Conservation (phyloP, 2,329 filamentous ascomycete species). For the Sclerotiophoma versabilis region DNA sequence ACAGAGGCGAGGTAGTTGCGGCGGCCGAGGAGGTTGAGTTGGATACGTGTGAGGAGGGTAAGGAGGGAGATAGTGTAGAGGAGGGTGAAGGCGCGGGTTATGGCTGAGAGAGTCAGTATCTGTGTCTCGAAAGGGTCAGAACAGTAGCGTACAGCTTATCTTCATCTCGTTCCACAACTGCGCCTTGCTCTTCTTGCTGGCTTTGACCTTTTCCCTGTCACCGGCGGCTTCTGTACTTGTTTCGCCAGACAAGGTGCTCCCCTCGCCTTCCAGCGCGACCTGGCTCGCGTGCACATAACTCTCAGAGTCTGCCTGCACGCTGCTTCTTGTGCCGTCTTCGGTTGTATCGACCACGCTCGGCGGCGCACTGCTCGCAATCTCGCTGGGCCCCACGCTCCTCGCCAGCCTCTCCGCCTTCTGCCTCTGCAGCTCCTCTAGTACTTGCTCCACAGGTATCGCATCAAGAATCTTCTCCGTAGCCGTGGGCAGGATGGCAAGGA, state of each 20-base stretch:
- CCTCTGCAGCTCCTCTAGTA: constrained; percentile 92
- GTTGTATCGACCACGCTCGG: constrained; percentile 67
- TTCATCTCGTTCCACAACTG: constrained; percentile 98
- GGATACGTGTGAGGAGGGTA: constrained; percentile 89
- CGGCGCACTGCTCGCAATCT: constrained; percentile 64
- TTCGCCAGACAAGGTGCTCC: constrained; percentile 47
- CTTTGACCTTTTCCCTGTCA: constrained; percentile 59
- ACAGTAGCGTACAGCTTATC: constrained; percentile 76
- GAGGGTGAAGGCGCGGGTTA: constrained; percentile 88
- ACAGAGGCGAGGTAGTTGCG: constrained; percentile 96
- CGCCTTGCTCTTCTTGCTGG: constrained; percentile 80
- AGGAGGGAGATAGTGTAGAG: constrained; percentile 90
- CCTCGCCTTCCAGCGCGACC: constrained; percentile 59
- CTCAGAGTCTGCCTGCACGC: constrained; percentile 71
- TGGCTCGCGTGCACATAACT: constrained; percentile 86
- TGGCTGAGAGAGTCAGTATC: constrained; percentile 62
- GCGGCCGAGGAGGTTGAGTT: constrained; percentile 94
- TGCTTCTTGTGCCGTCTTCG: constrained; percentile 85
- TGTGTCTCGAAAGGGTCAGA: background rate
- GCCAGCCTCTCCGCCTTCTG: constrained; percentile 80
- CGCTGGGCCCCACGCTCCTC: constrained; percentile 64
- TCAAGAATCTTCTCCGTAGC: constrained; percentile 88
- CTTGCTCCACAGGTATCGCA: constrained; percentile 87
- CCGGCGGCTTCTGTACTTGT: constrained; percentile 49
- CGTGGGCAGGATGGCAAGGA: constrained; percentile 92